phyloP scores from a whole-genome alignment of 805 yeast species.

The Kazachstania taianensis region DNA sequence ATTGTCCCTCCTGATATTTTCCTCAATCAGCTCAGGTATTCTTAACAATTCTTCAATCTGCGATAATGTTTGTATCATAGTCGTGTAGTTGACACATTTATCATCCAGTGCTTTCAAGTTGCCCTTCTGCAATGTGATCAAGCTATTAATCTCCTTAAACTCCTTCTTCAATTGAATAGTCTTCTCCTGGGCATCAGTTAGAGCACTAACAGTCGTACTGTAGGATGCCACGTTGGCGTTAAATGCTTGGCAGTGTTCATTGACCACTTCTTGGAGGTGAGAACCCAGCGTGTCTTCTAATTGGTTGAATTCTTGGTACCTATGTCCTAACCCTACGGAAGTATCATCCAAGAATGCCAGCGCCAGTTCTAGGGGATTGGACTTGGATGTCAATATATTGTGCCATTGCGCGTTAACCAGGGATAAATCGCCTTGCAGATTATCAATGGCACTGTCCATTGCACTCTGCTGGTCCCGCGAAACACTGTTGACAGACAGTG shows the following conservation, averaged over 20 bases:
- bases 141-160: slow-evolving; percentile 39
- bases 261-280: slow-evolving; percentile 60
- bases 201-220: slow-evolving; percentile 52
- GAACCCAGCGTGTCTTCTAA: slow-evolving; percentile 47
- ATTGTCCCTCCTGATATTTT: slow-evolving; percentile 54
- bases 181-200: slow-evolving; percentile 55
- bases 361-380: slow-evolving; percentile 81
- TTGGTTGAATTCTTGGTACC: slow-evolving; percentile 53
- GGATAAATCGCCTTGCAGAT: slow-evolving; percentile 20
- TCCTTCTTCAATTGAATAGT: slow-evolving; percentile 39
- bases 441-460: slow-evolving; percentile 23
- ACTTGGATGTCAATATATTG: slow-evolving; percentile 39
- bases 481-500: slow-evolving; percentile 23
- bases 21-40: slow-evolving; percentile 56
- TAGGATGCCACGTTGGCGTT: slow-evolving; percentile 80
- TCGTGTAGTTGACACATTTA: slow-evolving; percentile 50
- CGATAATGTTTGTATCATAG: slow-evolving; percentile 60
- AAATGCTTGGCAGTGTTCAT: slow-evolving; percentile 73
- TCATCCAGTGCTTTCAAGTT: slow-evolving; percentile 54
- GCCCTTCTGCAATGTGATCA: slow-evolving; percentile 45
- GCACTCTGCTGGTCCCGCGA: slow-evolving; percentile 22
- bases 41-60: slow-evolving; percentile 51
- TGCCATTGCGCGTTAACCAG: slow-evolving; percentile 38
- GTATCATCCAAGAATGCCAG: slow-evolving; percentile 74
- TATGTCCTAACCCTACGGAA: slow-evolving; percentile 82